phyloP scores from a whole-genome alignment of 768 basidiomycete genomes.

The Suillus alpinus region DNA sequence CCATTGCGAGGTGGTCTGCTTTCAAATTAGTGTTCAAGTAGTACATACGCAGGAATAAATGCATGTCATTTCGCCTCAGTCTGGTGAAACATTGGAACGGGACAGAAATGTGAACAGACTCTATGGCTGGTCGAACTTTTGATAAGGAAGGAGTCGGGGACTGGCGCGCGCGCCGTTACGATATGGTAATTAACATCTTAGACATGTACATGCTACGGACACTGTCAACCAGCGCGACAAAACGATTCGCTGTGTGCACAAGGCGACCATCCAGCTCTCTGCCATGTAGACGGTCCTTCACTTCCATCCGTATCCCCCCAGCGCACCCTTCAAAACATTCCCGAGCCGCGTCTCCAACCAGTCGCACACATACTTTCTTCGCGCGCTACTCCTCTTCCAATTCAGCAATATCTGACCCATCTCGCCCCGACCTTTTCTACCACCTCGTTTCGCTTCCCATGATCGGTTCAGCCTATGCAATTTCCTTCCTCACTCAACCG shows the following conservation, averaged over 20 bases:
- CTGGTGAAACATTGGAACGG: no score
- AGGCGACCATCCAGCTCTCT: neutral
- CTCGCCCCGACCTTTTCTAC: constrained; percentile 67
- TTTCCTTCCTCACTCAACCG: constrained; percentile 56
- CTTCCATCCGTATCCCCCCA: neutral
- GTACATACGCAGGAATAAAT: no score
- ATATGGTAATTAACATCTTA: no score
- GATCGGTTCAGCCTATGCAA: constrained; percentile 47
- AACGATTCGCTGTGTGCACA: neutral
- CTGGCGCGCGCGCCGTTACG: no score
- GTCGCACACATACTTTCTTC: neutral
- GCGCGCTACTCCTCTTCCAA: constrained; percentile 17
- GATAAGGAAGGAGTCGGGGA: no score
- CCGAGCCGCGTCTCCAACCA: constrained; percentile 7
- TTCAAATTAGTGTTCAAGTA: no score
- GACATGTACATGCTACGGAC: neutral
- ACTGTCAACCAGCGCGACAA: neutral
- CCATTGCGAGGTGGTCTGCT: no score
- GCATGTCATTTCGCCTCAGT: no score
- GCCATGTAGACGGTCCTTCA: neutral
- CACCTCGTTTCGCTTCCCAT: constrained; percentile 58
- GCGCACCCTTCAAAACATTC: neutral
- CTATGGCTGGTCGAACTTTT: no score
- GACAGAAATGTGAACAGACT: no score
- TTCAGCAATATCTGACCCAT: constrained; percentile 45